phyloP scores from a whole-genome alignment of 2,329 filamentous ascomycete species.

The Arthrinium phaeospermum region DNA sequence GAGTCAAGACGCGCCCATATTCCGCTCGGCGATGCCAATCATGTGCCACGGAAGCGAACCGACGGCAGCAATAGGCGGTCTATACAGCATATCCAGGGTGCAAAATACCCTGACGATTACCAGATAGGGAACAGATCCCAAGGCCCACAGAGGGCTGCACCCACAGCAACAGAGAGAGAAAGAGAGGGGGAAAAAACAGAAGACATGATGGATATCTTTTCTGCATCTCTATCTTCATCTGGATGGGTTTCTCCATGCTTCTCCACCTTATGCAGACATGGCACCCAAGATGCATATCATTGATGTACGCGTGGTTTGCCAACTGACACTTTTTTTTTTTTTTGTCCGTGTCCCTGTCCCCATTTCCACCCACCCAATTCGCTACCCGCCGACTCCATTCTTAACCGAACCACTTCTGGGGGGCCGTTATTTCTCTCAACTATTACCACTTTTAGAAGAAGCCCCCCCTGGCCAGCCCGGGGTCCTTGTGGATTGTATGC shows the following conservation, averaged over 20 bases:
- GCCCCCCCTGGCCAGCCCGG: background rate
- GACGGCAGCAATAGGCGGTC: background rate
- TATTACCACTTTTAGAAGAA: background rate
- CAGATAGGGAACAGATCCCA: background rate
- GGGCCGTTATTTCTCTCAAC: background rate
- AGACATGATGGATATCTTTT: background rate
- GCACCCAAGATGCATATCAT: slow-evolving; percentile 7
- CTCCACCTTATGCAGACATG: slow-evolving; percentile 15
- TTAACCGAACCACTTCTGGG: slow-evolving; percentile 15
- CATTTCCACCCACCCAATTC: slow-evolving; percentile 2
- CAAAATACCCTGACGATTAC: background rate
- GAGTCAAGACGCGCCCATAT: background rate
- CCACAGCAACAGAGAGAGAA: background rate
- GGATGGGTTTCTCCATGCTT: background rate
- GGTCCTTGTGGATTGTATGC: background rate
- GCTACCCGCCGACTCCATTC: slow-evolving; percentile 9
- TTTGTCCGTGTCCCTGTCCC: too few relatives aligned
- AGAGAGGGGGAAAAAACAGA: background rate
- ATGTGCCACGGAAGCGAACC: background rate
- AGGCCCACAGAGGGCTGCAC: background rate
- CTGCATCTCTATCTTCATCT: background rate
- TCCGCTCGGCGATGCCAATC: background rate
- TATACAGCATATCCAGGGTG: background rate
- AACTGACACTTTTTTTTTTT: background rate
- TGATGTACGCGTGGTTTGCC: background rate